Conservation (phyloP, 345 rosid genomes). For the Bretschneidera sinensis region DNA sequence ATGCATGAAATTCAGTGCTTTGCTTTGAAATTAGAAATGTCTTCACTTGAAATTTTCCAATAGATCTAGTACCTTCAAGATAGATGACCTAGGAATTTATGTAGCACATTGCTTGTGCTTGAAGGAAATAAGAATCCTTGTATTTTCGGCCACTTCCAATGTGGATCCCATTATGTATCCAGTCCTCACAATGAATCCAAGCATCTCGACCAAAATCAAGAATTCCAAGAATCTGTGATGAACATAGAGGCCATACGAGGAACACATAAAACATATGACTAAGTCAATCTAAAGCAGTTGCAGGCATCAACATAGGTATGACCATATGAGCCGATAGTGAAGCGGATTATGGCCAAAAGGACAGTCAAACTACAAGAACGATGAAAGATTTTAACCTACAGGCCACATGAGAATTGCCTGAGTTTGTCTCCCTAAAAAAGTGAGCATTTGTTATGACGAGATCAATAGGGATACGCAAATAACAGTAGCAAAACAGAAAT, state of each 20-base stretch:
- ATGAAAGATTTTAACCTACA: background rate
- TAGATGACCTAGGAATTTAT: conserved; percentile 59
- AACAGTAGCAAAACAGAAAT: too few relatives aligned
- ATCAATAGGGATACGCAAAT: too few relatives aligned
- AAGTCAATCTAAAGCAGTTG: background rate
- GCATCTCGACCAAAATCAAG: conserved; percentile 88
- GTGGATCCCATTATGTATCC: conserved; percentile 81
- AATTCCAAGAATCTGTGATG: conserved; percentile 61
- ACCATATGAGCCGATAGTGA: too few relatives aligned
- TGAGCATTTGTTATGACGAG: too few relatives aligned
- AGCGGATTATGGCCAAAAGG: too few relatives aligned
- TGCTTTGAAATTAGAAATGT: too few relatives aligned
- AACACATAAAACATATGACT: background rate
- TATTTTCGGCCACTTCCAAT: conserved; percentile 74
- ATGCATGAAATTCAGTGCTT: too few relatives aligned
- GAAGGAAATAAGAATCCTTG: conserved; percentile 79
- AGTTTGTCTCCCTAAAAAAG: too few relatives aligned
- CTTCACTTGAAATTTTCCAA: too few relatives aligned
- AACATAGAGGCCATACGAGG: background rate
- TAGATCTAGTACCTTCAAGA: too few relatives aligned
- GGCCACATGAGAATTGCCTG: too few relatives aligned
- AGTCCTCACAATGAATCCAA: conserved; percentile 80
- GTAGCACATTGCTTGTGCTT: conserved; percentile 79
- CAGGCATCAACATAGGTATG: background rate
- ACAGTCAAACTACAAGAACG: background rate